phyloP scores from a whole-genome alignment of 176 grass and related monocot species.

The Luzula sylvatica region DNA sequence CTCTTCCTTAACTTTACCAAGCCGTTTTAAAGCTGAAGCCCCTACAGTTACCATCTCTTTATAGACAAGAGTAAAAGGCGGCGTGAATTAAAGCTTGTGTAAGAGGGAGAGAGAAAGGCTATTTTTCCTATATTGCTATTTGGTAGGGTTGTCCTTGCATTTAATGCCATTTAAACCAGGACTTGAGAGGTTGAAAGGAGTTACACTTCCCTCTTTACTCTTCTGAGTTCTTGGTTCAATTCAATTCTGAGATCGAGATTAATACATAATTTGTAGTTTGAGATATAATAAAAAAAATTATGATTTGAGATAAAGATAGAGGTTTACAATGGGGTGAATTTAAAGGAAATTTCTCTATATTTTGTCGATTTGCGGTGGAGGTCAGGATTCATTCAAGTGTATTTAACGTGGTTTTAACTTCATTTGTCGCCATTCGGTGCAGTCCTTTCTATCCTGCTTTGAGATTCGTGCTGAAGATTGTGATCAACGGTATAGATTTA shows the following conservation, averaged over 20 bases:
- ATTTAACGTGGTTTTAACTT: constrained; percentile 5
- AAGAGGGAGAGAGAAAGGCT: background rate
- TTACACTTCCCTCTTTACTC: background rate
- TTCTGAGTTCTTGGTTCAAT: background rate
- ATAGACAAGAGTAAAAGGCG: background rate
- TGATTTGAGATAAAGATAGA: background rate
- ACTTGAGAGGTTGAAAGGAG: background rate
- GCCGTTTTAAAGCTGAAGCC: background rate
- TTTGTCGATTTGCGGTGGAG: constrained; percentile 10
- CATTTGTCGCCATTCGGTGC: background rate
- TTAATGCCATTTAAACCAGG: constrained; percentile 12
- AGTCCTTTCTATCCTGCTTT: background rate
- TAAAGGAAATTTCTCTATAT: background rate
- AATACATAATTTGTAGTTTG: too few species aligned
- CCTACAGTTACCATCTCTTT: background rate
- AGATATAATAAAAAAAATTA: background rate
- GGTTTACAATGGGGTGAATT: constrained; percentile 15
- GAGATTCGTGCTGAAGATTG: constrained; percentile 5
- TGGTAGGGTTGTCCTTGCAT: constrained; percentile 1
- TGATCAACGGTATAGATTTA: background rate
- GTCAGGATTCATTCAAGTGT: background rate
- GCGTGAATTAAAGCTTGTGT: background rate
- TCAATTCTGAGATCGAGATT: background rate
- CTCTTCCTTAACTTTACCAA: background rate
- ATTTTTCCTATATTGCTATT: background rate